These are phyloP conservation scores for Saxispiralis lemnorum DNA, from an alignment of 495 filamentous ascomycete genomes.

Conservation along the genomic window DNA sequence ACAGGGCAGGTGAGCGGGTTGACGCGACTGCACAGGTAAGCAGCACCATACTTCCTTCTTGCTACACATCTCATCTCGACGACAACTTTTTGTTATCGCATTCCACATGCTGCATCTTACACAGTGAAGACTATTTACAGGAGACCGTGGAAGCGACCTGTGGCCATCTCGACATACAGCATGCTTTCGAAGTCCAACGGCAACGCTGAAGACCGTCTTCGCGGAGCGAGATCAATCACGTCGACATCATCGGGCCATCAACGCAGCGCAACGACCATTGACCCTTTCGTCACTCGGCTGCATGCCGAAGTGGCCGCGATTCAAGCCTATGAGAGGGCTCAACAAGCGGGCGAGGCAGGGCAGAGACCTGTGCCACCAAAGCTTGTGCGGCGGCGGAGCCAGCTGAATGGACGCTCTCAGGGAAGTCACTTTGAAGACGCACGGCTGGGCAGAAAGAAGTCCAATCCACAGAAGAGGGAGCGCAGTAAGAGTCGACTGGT, in stretches of 20 bases:
- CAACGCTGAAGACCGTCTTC: constrained; percentile 18
- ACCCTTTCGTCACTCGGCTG: constrained; percentile 18
- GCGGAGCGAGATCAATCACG: constrained; percentile 19
- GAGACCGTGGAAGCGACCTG: neutral
- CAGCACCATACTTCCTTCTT: neutral
- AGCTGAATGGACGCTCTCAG: constrained; percentile 4
- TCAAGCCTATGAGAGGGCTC: constrained; percentile 20
- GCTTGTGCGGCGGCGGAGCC: constrained; percentile 7
- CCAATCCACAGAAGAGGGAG: neutral
- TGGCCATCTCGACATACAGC: neutral
- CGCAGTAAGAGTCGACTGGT: neutral
- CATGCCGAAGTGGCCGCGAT: constrained; percentile 22
- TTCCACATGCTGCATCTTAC: constrained; percentile 4
- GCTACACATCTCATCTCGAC: neutral
- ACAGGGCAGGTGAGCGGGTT: too few relatives aligned
- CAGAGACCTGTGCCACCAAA: neutral
- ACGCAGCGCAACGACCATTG: constrained; percentile 3
- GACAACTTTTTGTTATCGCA: constrained; percentile 1
- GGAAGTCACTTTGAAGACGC: constrained; percentile 16
- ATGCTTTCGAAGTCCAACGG: constrained; percentile 22
- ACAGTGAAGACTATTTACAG: neutral
- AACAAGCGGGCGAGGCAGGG: neutral
- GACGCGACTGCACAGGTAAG: too few relatives aligned
- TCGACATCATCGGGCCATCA: constrained; percentile 14
- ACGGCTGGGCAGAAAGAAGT: constrained; percentile 8